These are phyloP conservation scores for Letharia lupina DNA, from an alignment of 495 filamentous ascomycete species.

Conservation along the genomic window DNA sequence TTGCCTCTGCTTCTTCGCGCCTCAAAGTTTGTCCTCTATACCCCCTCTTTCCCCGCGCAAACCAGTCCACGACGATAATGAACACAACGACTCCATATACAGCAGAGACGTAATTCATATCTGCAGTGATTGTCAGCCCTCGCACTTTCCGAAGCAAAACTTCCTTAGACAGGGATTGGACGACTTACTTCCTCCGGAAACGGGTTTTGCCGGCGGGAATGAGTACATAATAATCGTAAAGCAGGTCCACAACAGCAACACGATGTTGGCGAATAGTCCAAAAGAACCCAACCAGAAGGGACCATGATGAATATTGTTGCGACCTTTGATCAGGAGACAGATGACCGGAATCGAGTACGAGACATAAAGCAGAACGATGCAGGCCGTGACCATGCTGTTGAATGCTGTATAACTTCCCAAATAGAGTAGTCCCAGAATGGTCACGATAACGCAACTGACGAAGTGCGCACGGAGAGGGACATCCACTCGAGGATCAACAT, in stretches of 20 bases:
- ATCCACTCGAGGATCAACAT: slow-evolving; percentile 42
- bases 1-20: slow-evolving; percentile 17
- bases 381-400: slow-evolving; percentile 48
- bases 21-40: slow-evolving; percentile 30
- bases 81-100: slow-evolving; percentile 42
- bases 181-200: slow-evolving; percentile 31
- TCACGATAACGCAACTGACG: slow-evolving; percentile 42
- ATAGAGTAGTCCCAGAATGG: slow-evolving; percentile 45
- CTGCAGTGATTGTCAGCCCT: slow-evolving; percentile 19
- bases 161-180: not conserved
- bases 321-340: slow-evolving; percentile 42
- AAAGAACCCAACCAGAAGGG: slow-evolving; percentile 41
- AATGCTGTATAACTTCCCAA: slow-evolving; percentile 46
- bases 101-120: slow-evolving; percentile 51
- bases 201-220: slow-evolving; percentile 40
- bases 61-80: slow-evolving; percentile 41
- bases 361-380: slow-evolving; percentile 45
- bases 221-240: slow-evolving; percentile 49
- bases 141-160: not conserved
- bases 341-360: slow-evolving; percentile 45
- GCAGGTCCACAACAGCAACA: slow-evolving; percentile 42
- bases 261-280: slow-evolving; percentile 38
- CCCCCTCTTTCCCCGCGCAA: slow-evolving; percentile 34
- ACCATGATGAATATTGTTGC: slow-evolving; percentile 44
- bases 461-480: slow-evolving; percentile 48